Conservation (phyloP, 73 alveolate genomes). For the Effrenium voratum region DNA sequence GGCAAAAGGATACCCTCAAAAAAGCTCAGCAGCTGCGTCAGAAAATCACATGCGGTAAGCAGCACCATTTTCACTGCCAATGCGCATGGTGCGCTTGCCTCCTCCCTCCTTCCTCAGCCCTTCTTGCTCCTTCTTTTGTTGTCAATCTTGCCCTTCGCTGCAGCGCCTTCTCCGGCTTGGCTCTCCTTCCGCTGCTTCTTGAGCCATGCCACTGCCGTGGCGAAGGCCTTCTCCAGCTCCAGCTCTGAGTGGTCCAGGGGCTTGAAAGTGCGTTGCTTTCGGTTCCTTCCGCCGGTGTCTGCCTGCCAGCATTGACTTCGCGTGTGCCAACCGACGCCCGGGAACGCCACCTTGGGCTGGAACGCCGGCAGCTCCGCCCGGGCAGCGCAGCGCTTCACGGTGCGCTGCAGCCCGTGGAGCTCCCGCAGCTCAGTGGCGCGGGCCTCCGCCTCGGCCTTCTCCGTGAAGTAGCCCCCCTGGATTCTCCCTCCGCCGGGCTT, state of each 20-base stretch:
- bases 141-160: too few relatives aligned
- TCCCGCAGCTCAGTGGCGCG: neutral
- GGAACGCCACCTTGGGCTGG: constrained; percentile 23
- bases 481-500: neutral
- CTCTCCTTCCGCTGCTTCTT: constrained; percentile 26
- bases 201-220: constrained; percentile 21
- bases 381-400: neutral
- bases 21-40: too few relatives aligned
- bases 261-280: neutral
- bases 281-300: neutral
- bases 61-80: too few relatives aligned
- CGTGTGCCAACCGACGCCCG: neutral
- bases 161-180: too few relatives aligned
- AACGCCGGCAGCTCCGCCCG: constrained; percentile 10
- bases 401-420: constrained; percentile 28
- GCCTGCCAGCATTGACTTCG: constrained; percentile 6
- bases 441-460: constrained; percentile 51
- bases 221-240: constrained; percentile 28
- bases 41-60: too few relatives aligned
- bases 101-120: too few relatives aligned
- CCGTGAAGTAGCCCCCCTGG: constrained; percentile 32
- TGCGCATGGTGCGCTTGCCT: too few relatives aligned
- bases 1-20: too few relatives aligned
- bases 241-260: constrained; percentile 38
- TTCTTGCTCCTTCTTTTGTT: too few relatives aligned